Conservation (phyloP, 805 yeast species). For the Saccharomycopsis fermentans region DNA sequence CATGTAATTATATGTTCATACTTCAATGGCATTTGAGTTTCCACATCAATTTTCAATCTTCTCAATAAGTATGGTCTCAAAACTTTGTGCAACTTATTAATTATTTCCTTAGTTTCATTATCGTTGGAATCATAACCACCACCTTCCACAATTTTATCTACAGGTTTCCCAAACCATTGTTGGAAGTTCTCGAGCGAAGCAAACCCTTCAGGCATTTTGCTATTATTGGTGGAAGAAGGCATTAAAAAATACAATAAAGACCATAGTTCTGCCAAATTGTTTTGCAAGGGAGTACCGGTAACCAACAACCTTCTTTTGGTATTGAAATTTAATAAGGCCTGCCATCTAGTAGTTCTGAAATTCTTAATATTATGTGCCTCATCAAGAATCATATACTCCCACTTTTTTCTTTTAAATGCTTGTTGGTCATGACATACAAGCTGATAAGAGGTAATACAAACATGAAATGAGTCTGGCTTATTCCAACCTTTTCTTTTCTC, state of each 20-base stretch:
- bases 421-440: constrained; percentile 96
- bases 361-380: constrained; percentile 98
- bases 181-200: constrained; percentile 94
- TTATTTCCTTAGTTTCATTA: constrained; percentile 75
- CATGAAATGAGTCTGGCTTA: constrained; percentile 89
- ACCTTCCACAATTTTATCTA: constrained; percentile 80
- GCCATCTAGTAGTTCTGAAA: constrained; percentile 95
- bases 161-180: constrained; percentile 98
- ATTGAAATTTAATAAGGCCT: constrained; percentile 85
- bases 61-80: constrained; percentile 85
- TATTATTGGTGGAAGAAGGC: constrained; percentile 74
- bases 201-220: constrained; percentile 87
- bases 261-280: constrained; percentile 93
- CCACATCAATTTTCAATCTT: constrained; percentile 91
- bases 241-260: constrained; percentile 85
- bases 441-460: constrained; percentile 94
- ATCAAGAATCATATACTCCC: constrained; percentile 96
- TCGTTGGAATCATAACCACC: constrained; percentile 45
- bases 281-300: constrained; percentile 97
- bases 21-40: constrained; percentile 97
- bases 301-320: constrained; percentile 78
- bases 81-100: constrained; percentile 83
- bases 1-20: constrained; percentile 93
- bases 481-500: constrained; percentile 97
- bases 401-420: constrained; percentile 79